Conservation (phyloP, 768 basidiomycete genomes). For the Lyophyllum atratum region DNA sequence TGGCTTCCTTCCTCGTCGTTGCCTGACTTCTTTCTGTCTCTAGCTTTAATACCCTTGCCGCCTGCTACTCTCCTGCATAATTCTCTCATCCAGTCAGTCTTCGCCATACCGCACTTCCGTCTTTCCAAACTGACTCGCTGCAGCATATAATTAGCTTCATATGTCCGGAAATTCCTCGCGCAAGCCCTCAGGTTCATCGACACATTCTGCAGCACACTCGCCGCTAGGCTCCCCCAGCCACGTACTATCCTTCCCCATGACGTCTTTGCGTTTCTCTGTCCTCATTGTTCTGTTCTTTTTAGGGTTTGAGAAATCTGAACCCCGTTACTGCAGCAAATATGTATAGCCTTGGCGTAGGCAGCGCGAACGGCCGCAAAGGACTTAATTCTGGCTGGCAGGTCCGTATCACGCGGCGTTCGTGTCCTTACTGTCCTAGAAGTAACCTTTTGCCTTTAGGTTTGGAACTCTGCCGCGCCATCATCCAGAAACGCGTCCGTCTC, state of each 20-base stretch:
- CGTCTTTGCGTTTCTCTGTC: not conserved
- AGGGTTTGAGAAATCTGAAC: constrained; percentile 48
- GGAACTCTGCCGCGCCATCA: constrained; percentile 50
- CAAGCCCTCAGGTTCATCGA: constrained; percentile 72
- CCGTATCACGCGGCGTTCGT: constrained; percentile 20
- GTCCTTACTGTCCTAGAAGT: not conserved
- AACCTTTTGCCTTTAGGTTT: constrained; percentile 47
- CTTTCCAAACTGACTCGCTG: not conserved
- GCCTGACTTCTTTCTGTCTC: constrained; percentile 8
- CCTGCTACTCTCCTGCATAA: constrained; percentile 15
- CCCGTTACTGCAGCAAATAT: constrained; percentile 45
- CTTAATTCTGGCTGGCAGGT: constrained; percentile 74
- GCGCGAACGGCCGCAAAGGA: constrained; percentile 48
- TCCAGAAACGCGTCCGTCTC: constrained; percentile 66
- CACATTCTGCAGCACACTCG: constrained; percentile 62
- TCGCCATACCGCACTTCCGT: not conserved
- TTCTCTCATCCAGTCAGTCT: constrained; percentile 12
- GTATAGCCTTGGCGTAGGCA: constrained; percentile 53
- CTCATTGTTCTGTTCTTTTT: constrained; percentile 4
- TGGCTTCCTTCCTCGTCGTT: constrained; percentile 15
- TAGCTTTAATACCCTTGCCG: constrained; percentile 12
- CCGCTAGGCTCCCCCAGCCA: constrained; percentile 61
- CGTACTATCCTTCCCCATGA: constrained; percentile 36
- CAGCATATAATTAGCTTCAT: constrained; percentile 20
- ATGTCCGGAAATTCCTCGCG: constrained; percentile 53